Percentiles rank a stretch among this genome's conserved stretches.
phyloP scores from a whole-genome alignment of 257 asterid species.

The Hygrophila difformis region DNA sequence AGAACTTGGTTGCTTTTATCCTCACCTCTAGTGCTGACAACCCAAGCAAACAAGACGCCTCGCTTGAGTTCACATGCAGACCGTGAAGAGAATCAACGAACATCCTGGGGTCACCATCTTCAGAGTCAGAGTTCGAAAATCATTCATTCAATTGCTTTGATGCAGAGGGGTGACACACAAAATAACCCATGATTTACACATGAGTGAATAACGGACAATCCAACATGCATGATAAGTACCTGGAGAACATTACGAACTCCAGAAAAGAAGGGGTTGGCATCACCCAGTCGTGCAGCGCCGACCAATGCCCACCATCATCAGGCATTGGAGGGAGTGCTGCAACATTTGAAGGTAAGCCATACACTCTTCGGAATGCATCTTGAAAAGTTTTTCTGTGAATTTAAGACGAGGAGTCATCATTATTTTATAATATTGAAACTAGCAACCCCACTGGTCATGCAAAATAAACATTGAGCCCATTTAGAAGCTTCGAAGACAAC shows the following conservation, averaged over 20 bases:
- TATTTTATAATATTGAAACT: constrained; percentile 4
- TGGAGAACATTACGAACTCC: constrained; percentile 90
- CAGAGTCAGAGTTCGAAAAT: constrained; percentile 10
- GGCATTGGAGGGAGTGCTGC: constrained; percentile 99
- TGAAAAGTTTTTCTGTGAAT: constrained; percentile 61
- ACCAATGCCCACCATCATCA: constrained; percentile 89
- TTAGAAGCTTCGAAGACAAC: constrained; percentile 1
- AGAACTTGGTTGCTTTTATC: too few species aligned
- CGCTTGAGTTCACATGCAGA: constrained; percentile 36
- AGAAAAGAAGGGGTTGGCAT: constrained; percentile 95
- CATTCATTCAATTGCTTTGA: constrained; percentile 9
- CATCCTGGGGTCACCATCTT: constrained; percentile 52
- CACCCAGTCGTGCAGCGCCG: constrained; percentile 90
- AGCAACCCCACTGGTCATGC: constrained; percentile 4
- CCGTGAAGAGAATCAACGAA: constrained; percentile 79
- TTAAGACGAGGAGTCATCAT: constrained; percentile 15
- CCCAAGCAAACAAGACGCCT: constrained; percentile 49
- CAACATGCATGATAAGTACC: constrained; percentile 33
- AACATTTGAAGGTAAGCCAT: constrained; percentile 66
- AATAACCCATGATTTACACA: constrained; percentile 3
- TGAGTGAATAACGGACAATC: constrained; percentile 9
- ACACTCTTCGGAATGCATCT: constrained; percentile 78
- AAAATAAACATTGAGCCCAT: constrained; percentile 1
- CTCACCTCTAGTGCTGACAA: constrained; percentile 63
- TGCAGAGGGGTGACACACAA: not conserved